Evolutionary conservation across 441 rosid genomes (phyloP).

Genomic region (Arabidopsis lyrata): DNA sequence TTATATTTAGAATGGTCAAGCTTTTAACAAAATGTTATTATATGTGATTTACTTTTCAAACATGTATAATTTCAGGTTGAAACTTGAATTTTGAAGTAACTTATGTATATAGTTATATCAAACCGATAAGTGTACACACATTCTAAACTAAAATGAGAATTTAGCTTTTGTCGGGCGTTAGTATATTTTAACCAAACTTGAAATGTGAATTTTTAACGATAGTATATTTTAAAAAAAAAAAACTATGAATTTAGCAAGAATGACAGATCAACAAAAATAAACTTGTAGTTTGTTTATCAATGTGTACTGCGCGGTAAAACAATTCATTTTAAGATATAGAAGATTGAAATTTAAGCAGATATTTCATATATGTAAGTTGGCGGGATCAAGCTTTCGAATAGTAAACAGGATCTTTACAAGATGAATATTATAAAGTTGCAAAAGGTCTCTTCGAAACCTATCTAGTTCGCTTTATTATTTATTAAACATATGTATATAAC

Average conservation of each 20-base stretch:
- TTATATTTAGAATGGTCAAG: constrained; percentile 3
- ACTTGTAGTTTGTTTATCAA: neutral
- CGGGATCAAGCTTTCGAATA: constrained; percentile 42
- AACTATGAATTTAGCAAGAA: neutral
- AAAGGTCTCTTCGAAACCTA: constrained; percentile 26
- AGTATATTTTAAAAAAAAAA: too few relatives aligned
- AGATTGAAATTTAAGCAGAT: neutral
- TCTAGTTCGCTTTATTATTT: constrained; percentile 30
- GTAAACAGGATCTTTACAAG: constrained; percentile 28
- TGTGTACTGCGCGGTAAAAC: neutral
- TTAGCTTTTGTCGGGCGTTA: neutral
- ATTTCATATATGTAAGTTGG: constrained; percentile 10
- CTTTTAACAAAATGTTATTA: neutral
- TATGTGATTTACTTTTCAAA: constrained; percentile 1
- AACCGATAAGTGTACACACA: neutral
- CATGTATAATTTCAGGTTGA: neutral
- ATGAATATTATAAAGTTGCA: constrained; percentile 13
- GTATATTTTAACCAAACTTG: neutral
- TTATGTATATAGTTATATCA: neutral
- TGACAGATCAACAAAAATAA: neutral
- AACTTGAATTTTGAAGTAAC: neutral
- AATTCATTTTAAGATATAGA: neutral
- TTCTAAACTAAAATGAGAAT: neutral
- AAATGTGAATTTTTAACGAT: neutral
- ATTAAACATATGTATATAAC: neutral